Percentiles rank a stretch among this genome's conserved stretches.
These are phyloP conservation scores for Dothideomycetes sp. DNA, from an alignment of 2,329 filamentous ascomycete genomes.

Conservation along the genomic window DNA sequence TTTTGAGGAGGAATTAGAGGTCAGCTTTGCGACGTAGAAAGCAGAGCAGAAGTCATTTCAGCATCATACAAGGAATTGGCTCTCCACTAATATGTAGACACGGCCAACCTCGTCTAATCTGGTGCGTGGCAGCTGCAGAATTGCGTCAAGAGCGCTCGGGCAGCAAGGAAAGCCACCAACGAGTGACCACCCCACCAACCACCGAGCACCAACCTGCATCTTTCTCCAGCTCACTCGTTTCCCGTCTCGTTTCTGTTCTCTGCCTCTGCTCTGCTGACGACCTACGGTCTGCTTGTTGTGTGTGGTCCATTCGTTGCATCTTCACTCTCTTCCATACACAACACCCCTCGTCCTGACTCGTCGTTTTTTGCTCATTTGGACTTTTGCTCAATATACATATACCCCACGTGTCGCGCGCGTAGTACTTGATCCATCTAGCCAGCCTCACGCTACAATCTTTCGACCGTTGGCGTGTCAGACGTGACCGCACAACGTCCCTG, in stretches of 20 bases:
- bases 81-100: too few relatives aligned
- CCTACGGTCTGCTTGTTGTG: background rate
- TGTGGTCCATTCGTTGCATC: background rate
- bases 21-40: too few relatives aligned
- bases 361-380: background rate
- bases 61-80: too few relatives aligned
- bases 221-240: constrained; percentile 4
- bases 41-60: too few relatives aligned
- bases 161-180: constrained; percentile 11
- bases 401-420: constrained; percentile 4
- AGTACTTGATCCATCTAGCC: background rate
- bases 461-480: constrained; percentile 3
- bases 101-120: too few relatives aligned
- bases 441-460: background rate
- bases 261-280: background rate
- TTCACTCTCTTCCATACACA: background rate
- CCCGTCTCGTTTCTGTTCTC: background rate
- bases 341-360: background rate
- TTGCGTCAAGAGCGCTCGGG: constrained; percentile 12
- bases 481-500: constrained; percentile 4
- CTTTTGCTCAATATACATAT: background rate
- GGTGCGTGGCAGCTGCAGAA: background rate
- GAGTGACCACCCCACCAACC: constrained; percentile 8
- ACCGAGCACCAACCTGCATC: constrained; percentile 4
- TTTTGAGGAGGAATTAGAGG: too few relatives aligned